Base-by-base conservation (phyloP, 2,329 filamentous ascomycete genomes). In the Pezicula rhizophila region DNA sequence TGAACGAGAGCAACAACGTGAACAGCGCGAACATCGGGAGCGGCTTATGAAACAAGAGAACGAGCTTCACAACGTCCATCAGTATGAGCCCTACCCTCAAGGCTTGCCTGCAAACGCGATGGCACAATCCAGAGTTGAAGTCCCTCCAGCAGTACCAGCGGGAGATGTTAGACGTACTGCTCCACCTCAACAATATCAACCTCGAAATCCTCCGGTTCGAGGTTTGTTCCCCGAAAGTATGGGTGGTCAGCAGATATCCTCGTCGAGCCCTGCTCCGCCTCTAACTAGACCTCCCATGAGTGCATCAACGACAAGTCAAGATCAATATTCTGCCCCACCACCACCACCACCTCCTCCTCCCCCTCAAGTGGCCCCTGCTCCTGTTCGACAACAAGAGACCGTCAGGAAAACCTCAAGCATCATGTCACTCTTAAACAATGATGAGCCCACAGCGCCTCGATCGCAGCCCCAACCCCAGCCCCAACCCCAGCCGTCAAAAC, bases 391-490 rank as follows among this genome's bases (percentile, higher is more conserved):
- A 23, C 70, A 70, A 34, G 64, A 71, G 2, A 62, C 66, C 2
- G 76, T 78, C 55, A 72, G 76, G n/a, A 84, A 83, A 67, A 81
- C 75, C 7, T 82, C 79, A 12, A 84, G 70, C 53, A 73, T 85
- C 52, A 81, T 83, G 74, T 78, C 79, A 0, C 64, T 85, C 52
- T 69, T 85, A 3, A 82, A 82, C 55, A 78, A 83, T 52, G 61
- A 64, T 46, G 80, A 83, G 46, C 67, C 73, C 6, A 72, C 72
- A n/a, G 64, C 70, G 1, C 67, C 70, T 45, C 68, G 69, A 1
- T 79, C 80, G 63, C 28, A 31, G 28, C 23, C 23, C 23, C 39
- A 42, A 42, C 39, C 39, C 23, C 39, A 42, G 26, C 39, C 39
- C 70, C 58, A 33, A 48, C 57, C 33, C 54, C 47, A 17, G 14